phyloP scores from a whole-genome alignment of 148 eudicot species.

The Camellia sinensis region DNA sequence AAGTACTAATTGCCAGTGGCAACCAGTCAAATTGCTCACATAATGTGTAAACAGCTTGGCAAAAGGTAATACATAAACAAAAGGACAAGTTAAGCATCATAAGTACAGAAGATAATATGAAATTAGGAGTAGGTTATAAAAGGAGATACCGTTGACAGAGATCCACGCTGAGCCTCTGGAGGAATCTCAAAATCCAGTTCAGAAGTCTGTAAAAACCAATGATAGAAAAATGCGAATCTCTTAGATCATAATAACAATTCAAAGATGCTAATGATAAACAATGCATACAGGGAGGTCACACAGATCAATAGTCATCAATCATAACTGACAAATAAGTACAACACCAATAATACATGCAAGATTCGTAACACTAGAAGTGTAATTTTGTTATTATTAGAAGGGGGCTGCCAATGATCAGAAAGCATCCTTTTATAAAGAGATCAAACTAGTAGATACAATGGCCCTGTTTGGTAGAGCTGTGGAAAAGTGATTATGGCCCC shows the following conservation, averaged over 20 bases:
- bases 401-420: no score
- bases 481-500: no score
- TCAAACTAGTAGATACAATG: no score
- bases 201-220: constrained; percentile 55
- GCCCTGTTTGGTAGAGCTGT: no score
- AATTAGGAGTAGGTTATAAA: constrained; percentile 9
- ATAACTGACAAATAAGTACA: not conserved
- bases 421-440: no score
- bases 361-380: no score
- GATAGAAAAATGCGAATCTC: not conserved
- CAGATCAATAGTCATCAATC: not conserved
- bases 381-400: no score
- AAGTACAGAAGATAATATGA: not conserved
- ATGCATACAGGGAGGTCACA: not conserved
- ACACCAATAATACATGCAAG: no score
- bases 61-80: not conserved
- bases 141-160: constrained; percentile 73
- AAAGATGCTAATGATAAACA: not conserved
- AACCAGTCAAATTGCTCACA: not conserved
- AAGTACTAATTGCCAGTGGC: not conserved
- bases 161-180: constrained; percentile 95
- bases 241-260: not conserved
- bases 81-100: not conserved
- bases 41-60: not conserved
- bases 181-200: constrained; percentile 98